Percentiles rank a stretch among this genome's conserved stretches.
Conservation (phyloP, 179 eudicot genomes). For the Beta corolliflora region DNA sequence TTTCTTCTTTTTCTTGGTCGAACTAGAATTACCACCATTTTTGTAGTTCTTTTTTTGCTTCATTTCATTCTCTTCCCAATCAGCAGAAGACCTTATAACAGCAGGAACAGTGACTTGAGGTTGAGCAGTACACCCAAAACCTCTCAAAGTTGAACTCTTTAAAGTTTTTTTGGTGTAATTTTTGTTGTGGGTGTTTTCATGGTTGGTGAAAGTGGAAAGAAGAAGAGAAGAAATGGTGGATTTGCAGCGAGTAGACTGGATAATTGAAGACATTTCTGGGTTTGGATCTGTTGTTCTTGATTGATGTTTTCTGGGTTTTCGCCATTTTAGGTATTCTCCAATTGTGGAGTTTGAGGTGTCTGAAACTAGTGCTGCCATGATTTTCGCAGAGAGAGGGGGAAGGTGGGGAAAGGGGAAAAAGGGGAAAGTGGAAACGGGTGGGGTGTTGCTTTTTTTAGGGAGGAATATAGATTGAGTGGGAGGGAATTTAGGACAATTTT, state of each 20-base stretch:
- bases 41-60: not conserved
- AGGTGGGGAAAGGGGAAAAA: slow-evolving; percentile 3
- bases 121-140: slow-evolving; percentile 78
- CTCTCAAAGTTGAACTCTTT: slow-evolving; percentile 51
- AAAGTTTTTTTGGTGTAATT: slow-evolving; percentile 39
- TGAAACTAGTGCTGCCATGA: slow-evolving; percentile 34
- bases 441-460: slow-evolving; percentile 14
- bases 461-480: slow-evolving; percentile 19
- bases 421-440: not conserved
- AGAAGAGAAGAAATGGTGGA: slow-evolving; percentile 74
- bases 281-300: slow-evolving; percentile 31
- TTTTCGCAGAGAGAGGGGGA: not conserved
- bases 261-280: slow-evolving; percentile 43
- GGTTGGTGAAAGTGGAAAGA: slow-evolving; percentile 44
- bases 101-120: slow-evolving; percentile 79
- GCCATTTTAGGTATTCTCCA: slow-evolving; percentile 39
- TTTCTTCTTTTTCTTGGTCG: slow-evolving; percentile 34
- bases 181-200: slow-evolving; percentile 13
- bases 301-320: slow-evolving; percentile 44
- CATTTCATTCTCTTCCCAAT: slow-evolving; percentile 52
- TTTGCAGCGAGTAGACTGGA: slow-evolving; percentile 60
- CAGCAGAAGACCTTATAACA: slow-evolving; percentile 63
- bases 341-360: slow-evolving; percentile 48
- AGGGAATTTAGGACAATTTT: slow-evolving; percentile 23
- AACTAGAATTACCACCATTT: slow-evolving; percentile 34